These are phyloP conservation scores for Cenococcum geophilum DNA, from an alignment of 495 filamentous ascomycete genomes.

Conservation along the genomic window DNA sequence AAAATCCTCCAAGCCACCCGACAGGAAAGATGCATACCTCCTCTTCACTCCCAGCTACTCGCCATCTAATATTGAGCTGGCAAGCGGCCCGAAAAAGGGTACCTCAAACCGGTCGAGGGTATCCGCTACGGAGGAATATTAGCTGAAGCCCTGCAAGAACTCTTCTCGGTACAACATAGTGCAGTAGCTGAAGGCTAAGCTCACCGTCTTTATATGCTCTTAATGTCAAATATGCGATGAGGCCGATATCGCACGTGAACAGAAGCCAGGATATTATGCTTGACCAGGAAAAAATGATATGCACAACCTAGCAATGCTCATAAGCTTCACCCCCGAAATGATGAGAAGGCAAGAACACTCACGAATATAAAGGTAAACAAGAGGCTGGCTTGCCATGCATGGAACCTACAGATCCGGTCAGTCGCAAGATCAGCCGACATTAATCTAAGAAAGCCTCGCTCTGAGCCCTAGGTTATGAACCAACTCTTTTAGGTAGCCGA, in stretches of 20 bases:
- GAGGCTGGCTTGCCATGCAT: conserved; percentile 91
- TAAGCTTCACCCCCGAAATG: background rate
- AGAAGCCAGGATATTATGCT: conserved; percentile 77
- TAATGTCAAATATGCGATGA: conserved; percentile 72
- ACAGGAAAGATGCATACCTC: background rate
- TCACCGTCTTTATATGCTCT: conserved; percentile 79
- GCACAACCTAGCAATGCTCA: conserved; percentile 50
- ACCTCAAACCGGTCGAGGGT: conserved; percentile 88
- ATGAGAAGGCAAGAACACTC: conserved; percentile 26
- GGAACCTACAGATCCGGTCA: conserved; percentile 56
- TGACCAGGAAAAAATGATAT: conserved; percentile 81
- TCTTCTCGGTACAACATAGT: too few species aligned
- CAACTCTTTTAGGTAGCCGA: background rate
- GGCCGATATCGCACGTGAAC: conserved; percentile 62
- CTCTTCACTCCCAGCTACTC: conserved; percentile 48
- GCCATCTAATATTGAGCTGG: conserved; percentile 86
- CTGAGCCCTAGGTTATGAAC: background rate
- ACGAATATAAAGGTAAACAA: conserved; percentile 82
- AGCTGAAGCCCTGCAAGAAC: too few species aligned
- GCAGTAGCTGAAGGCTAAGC: conserved; percentile 4
- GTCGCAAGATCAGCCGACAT: background rate
- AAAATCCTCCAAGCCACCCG: background rate
- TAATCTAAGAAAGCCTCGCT: background rate
- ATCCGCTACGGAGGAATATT: conserved; percentile 49
- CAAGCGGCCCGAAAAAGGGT: conserved; percentile 78